Base-by-base conservation (phyloP, 768 basidiomycete species). In the Lentinula raphanica region DNA sequence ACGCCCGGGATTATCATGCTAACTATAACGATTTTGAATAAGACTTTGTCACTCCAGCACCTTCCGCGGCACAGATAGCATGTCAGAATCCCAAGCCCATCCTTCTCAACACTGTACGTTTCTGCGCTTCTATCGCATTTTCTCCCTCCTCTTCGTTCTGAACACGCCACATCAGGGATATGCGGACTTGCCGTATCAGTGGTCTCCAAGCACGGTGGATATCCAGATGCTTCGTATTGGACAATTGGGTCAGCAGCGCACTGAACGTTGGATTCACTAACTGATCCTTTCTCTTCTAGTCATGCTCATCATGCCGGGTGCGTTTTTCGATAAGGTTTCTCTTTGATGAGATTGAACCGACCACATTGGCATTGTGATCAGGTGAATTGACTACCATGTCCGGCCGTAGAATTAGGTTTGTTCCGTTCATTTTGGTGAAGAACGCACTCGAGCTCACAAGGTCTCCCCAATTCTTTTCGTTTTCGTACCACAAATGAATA, bases 51-150 rank as follows among this genome's bases (percentile, higher is more conserved):
- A 91, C 88, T 3, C 87, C 89, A 42, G n/a, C 66, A 4, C 88
- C 90, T 0, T 76, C 79, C 31, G 70, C 77, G 48, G 78, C 79
- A 32, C 87, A 92, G 64, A 70, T 79, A 49, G 82, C 81, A 15
- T 92, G 90, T 69, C 90, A 92, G 27, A 69, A 72, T 62, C 88
- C 90, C 21, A 92, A 91, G 69, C 90, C 90, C 6, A 88, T 92
- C 64, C 69, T 92, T 21, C 75, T 92, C 28, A 87, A 92, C 67
- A 86, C 85, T 35, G 85, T 86, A 64, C 25, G 81, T 58, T 53
- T 49, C 25, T 45, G 46, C 51, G 51, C 38, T 49, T 53, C 36
- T 56, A 60, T 54, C 56, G 58, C 57, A 51, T 58, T 60, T 55
- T 54, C 57, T 62, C 38, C 29, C 38, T 57, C 39, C 15, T 48